Percentiles rank a stretch among this genome's conserved stretches.
Evolutionary conservation across 2,329 filamentous ascomycete species (phyloP).

Genomic region (Acrocalymma vagum): DNA sequence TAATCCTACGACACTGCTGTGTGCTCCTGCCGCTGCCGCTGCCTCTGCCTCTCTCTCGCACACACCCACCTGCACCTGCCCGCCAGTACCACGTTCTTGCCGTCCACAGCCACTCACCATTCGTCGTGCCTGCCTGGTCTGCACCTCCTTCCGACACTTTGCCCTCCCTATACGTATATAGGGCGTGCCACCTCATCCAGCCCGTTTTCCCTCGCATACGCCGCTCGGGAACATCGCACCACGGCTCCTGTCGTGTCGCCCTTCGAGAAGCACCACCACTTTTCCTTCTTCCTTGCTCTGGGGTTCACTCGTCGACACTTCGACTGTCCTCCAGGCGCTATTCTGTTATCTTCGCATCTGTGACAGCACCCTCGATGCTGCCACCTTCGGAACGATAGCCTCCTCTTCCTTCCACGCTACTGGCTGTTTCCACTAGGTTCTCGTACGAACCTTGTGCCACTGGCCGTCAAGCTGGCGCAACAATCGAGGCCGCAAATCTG

Average conservation of each 20-base stretch:
- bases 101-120: slow-evolving; percentile 13
- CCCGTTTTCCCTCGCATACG: slow-evolving; percentile 2
- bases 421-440: slow-evolving; percentile 40
- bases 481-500: slow-evolving; percentile 39
- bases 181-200: slow-evolving; percentile 9
- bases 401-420: slow-evolving; percentile 26
- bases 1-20: slow-evolving; percentile 3
- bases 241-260: slow-evolving; percentile 33
- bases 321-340: too few relatives aligned
- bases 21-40: slow-evolving; percentile 14
- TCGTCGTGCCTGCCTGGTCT: slow-evolving; percentile 9
- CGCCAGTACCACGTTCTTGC: slow-evolving; percentile 12
- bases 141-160: slow-evolving; percentile 9
- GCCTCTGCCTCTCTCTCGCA: slow-evolving; percentile 9
- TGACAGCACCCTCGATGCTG: slow-evolving; percentile 37
- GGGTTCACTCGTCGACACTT: too few relatives aligned
- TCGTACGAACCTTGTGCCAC: slow-evolving; percentile 42
- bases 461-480: slow-evolving; percentile 48
- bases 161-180: slow-evolving; percentile 6
- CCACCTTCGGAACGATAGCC: slow-evolving; percentile 27
- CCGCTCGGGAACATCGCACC: slow-evolving; percentile 9
- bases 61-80: slow-evolving; percentile 14
- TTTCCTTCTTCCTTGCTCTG: too few relatives aligned
- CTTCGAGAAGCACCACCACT: slow-evolving; percentile 46
- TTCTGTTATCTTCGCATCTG: background rate